Percentiles rank a stretch among this genome's conserved stretches.
phyloP scores from a whole-genome alignment of 169 alveolate genomes.

The Neospora caninum region DNA sequence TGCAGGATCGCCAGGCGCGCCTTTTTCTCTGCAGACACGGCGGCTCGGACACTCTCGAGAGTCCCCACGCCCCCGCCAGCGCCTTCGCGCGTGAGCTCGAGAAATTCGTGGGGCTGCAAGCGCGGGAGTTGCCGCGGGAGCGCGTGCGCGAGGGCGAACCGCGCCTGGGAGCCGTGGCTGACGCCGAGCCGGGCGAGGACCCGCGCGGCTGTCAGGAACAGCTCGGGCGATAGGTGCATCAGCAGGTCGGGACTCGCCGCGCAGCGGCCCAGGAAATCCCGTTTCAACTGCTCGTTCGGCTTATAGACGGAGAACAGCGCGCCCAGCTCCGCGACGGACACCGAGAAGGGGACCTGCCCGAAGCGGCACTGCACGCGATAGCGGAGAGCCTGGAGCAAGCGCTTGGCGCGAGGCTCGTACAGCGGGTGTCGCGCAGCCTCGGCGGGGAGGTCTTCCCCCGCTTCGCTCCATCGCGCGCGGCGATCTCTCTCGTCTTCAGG shows the following conservation, averaged over 20 bases:
- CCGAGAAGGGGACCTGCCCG: not conserved
- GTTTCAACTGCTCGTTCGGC: constrained; percentile 46
- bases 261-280: constrained; percentile 34
- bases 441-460: not conserved
- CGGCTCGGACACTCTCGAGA: constrained; percentile 24
- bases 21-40: not conserved
- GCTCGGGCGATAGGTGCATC: constrained; percentile 52
- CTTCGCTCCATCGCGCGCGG: not conserved
- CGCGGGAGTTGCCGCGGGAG: constrained; percentile 29
- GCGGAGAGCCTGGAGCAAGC: constrained; percentile 61
- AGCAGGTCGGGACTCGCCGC: constrained; percentile 41
- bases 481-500: not conserved
- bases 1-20: not conserved
- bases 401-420: constrained; percentile 47
- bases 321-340: constrained; percentile 20
- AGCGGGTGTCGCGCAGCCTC: constrained; percentile 33
- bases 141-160: constrained; percentile 61
- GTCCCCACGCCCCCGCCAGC: constrained; percentile 44
- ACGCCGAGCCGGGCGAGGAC: constrained; percentile 50
- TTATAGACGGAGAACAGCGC: constrained; percentile 32
- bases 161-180: constrained; percentile 57
- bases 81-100: constrained; percentile 35
- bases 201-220: constrained; percentile 33
- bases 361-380: constrained; percentile 39
- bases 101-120: constrained; percentile 48